phyloP scores from a whole-genome alignment of 768 basidiomycete species.

The Trametes coccinea region DNA sequence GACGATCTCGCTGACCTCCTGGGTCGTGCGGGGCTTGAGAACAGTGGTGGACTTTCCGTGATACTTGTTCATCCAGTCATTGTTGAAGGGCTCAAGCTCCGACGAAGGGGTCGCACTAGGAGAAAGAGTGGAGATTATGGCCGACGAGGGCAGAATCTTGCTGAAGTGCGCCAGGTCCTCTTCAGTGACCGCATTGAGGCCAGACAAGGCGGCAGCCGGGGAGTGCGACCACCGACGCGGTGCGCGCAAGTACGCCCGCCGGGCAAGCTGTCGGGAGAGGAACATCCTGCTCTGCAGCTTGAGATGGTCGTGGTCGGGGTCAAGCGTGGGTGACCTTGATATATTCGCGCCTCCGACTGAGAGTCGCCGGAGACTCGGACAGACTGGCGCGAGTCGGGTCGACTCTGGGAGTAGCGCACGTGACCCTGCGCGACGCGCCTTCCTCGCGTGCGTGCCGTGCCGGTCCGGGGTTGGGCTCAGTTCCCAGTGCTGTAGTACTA shows the following conservation, averaged over 20 bases:
- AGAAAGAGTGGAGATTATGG: constrained; percentile 68
- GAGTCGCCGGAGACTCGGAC: neutral
- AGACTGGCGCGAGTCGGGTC: neutral
- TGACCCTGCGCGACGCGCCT: neutral
- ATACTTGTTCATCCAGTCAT: constrained; percentile 97
- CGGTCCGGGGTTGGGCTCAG: too few relatives aligned
- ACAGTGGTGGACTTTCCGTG: constrained; percentile 82
- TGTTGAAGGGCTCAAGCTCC: constrained; percentile 80
- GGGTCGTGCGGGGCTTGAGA: constrained; percentile 82
- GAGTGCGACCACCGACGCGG: constrained; percentile 28
- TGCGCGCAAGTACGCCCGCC: constrained; percentile 11
- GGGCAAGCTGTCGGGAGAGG: constrained; percentile 23
- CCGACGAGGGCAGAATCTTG: constrained; percentile 58
- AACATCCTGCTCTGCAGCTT: constrained; percentile 17
- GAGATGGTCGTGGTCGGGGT: neutral
- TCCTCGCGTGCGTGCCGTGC: too few relatives aligned
- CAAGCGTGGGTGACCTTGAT: neutral
- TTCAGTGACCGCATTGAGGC: constrained; percentile 45
- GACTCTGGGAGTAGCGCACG: neutral
- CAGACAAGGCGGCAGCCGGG: constrained; percentile 18
- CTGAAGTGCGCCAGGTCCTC: constrained; percentile 68
- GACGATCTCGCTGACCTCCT: constrained; percentile 87
- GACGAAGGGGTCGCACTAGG: constrained; percentile 47
- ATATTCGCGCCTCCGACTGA: neutral
- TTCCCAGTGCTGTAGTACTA: too few relatives aligned